Base-by-base conservation (phyloP, 345 rosid genomes). In the Lumnitzera racemosa region DNA sequence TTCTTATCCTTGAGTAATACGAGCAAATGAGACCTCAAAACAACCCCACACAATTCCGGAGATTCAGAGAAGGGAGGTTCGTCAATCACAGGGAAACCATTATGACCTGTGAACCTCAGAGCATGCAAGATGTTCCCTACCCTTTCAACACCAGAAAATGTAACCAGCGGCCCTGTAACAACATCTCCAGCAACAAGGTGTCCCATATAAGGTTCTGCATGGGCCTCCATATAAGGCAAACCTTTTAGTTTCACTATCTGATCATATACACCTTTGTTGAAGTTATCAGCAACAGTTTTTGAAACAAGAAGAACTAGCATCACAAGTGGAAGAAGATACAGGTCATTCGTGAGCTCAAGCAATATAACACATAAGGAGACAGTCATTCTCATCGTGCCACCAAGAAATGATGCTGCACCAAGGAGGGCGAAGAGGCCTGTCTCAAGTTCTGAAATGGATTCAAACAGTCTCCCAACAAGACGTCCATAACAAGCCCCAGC, bases 321-420 rank as follows among this genome's bases (percentile, higher is more conserved):
- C 69, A 83, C 79, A n/a, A 83, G 78, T 14, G 91, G 91, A 64
- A 86, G 88, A 66, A 86, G 63, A 61, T 77, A 65, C 47, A 86
- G 69, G 63, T 86, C 83, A 5, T 83, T 86, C 11, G 88, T 83
- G 61, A 83, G 91, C 70, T 86, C 91, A 23, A 86, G 83, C 57
- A 86, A 81, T 64, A 86, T 83, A 36, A 86, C 77, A 60, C 91
- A 86, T 15, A 86, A 81, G 48, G 91, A 86, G 62, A 86, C 91
- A 0, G 88, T 86, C 91, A 81, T 86, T 53, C 91, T 79, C 91
- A 86, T 86, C 29, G 91, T 83, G 58, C 88, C 86, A 15, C 91
- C 91, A 0, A 86, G 86, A 70, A 83, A 83, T 16, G 91, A 80
- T 3, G 91, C 91, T 41, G 88, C 83, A 36, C 91, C 91, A 36